Evolutionary conservation across 306 rosid species (phyloP).

Genomic region (Vachellia collinsii): DNA sequence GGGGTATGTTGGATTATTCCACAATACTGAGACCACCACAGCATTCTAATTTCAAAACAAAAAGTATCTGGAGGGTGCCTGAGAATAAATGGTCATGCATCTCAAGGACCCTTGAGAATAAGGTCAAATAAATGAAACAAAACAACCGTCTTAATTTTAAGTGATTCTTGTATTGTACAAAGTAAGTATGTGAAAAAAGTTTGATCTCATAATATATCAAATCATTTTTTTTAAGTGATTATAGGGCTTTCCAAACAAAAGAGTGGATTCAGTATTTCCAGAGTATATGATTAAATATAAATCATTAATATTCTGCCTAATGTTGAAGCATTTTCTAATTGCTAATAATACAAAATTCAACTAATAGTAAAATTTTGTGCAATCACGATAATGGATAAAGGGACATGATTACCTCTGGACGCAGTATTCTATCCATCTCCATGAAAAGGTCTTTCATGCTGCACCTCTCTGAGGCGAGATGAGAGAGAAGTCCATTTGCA

Average conservation of each 20-base stretch:
- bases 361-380: background rate
- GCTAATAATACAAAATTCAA: background rate
- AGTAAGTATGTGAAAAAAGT: no score
- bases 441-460: constrained; percentile 70
- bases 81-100: constrained; percentile 18
- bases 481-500: constrained; percentile 83
- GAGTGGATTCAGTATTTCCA: background rate
- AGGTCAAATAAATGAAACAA: background rate
- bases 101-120: background rate
- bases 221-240: no score
- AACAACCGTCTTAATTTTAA: no score
- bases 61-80: background rate
- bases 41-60: background rate
- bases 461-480: constrained; percentile 73
- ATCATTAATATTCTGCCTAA: constrained; percentile 4
- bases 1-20: constrained; percentile 14
- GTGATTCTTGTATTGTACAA: no score
- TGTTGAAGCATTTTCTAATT: background rate
- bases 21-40: background rate
- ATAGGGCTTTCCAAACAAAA: no score
- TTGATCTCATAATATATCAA: no score
- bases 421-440: constrained; percentile 97
- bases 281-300: background rate
- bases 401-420: constrained; percentile 73
- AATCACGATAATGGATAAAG: constrained; percentile 17